A percentile compares a stretch with the other conserved stretches of the same genome.
phyloP scores from a whole-genome alignment of 768 basidiomycete genomes.

The Lentinula detonsa region DNA sequence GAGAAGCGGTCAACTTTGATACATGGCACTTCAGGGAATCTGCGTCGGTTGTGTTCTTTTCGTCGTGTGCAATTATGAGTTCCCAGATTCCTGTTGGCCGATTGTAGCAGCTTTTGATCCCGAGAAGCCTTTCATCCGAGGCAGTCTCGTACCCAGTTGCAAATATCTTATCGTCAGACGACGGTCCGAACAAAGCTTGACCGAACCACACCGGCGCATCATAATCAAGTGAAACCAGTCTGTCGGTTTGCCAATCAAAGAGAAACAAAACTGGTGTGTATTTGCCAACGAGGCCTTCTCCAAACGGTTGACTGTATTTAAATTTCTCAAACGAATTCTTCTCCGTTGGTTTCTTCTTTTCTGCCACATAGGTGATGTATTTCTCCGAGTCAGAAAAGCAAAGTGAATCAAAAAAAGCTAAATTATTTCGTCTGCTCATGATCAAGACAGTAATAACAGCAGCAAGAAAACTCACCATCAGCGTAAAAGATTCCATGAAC shows the following conservation, averaged over 20 bases:
- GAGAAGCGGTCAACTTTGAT: constrained; percentile 34
- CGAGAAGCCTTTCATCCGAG: constrained; percentile 51
- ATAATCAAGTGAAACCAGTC: constrained; percentile 8
- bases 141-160: constrained; percentile 61
- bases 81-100: constrained; percentile 54
- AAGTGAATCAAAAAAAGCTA: constrained; percentile 47
- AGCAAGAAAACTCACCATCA: constrained; percentile 39
- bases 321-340: constrained; percentile 30
- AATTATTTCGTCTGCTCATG: not conserved
- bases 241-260: constrained; percentile 35
- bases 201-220: constrained; percentile 36
- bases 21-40: constrained; percentile 13
- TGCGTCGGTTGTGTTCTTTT: constrained; percentile 7
- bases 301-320: constrained; percentile 52
- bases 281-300: constrained; percentile 53
- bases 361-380: constrained; percentile 56
- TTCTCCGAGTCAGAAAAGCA: constrained; percentile 49
- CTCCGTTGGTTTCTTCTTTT: constrained; percentile 30
- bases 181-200: constrained; percentile 46
- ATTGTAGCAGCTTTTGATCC: constrained; percentile 55
- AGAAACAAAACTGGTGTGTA: constrained; percentile 50
- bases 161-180: constrained; percentile 28
- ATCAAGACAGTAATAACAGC: not conserved
- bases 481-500: constrained; percentile 54
- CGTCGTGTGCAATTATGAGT: constrained; percentile 22